phyloP scores from a whole-genome alignment of 495 filamentous ascomycete species.

The Pseudevernia furfuracea region DNA sequence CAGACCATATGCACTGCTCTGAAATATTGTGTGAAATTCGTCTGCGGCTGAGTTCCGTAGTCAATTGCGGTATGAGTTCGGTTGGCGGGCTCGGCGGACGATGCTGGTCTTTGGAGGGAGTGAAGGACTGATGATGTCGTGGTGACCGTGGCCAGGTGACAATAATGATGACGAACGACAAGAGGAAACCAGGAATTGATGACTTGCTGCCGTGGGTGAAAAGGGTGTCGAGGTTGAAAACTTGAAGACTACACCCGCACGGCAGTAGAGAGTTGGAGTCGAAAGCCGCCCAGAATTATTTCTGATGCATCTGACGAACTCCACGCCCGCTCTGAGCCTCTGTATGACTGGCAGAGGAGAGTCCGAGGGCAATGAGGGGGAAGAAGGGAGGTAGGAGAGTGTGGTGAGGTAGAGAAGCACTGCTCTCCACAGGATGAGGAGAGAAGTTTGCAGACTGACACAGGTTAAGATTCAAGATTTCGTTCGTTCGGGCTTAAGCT shows the following conservation, averaged over 20 bases:
- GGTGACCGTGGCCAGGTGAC: constrained; percentile 1
- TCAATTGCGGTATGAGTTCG: background rate
- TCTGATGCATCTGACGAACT: constrained; percentile 30
- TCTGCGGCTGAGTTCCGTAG: background rate
- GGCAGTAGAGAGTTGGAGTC: constrained; percentile 29
- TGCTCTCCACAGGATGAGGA: constrained; percentile 39
- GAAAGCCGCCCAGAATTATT: constrained; percentile 26
- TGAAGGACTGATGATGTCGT: constrained; percentile 4
- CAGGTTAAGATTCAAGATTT: constrained; percentile 25
- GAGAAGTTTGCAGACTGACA: constrained; percentile 25
- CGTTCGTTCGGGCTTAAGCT: constrained; percentile 9
- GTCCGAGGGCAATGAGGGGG: constrained; percentile 40
- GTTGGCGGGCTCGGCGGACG: background rate
- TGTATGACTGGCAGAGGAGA: constrained; percentile 37
- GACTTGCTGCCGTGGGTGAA: constrained; percentile 16
- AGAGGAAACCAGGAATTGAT: constrained; percentile 8
- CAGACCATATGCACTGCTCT: constrained; percentile 2
- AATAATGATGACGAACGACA: constrained; percentile 8
- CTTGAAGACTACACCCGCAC: constrained; percentile 17
- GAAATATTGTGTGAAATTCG: background rate
- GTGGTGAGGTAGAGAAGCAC: constrained; percentile 49
- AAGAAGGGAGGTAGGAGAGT: constrained; percentile 43
- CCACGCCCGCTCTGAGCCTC: constrained; percentile 36
- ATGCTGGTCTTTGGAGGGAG: background rate
- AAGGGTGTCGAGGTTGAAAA: constrained; percentile 16